These are phyloP conservation scores for Oxyria digyna DNA, from an alignment of 148 eudicot genomes.

Conservation along the genomic window DNA sequence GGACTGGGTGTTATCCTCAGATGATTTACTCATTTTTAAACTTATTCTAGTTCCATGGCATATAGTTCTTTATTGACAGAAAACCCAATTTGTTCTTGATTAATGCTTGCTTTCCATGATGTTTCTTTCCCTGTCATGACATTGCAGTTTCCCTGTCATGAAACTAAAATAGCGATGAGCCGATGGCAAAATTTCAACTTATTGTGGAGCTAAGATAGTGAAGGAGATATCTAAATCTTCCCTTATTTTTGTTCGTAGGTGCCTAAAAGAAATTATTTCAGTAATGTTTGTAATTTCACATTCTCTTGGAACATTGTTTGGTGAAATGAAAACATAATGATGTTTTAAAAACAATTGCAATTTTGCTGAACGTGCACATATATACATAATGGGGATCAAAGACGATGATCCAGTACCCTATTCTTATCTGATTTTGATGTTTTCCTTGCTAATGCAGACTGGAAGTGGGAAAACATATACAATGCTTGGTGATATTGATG, in stretches of 20 bases:
- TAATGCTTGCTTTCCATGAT: not conserved
- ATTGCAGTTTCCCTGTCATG: no score
- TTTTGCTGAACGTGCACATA: no score
- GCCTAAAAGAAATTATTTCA: no score
- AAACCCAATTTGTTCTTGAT: not conserved
- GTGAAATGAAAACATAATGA: no score
- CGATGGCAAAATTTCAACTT: no score
- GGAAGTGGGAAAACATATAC: constrained; percentile 98
- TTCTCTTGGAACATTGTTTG: no score
- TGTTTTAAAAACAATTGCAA: no score
- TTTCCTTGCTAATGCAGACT: constrained; percentile 37
- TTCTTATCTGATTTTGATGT: not conserved
- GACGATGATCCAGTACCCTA: not conserved
- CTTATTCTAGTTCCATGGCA: not conserved
- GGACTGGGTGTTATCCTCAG: constrained; percentile 59
- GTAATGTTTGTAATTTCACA: no score
- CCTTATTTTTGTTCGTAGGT: not conserved
- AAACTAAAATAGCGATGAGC: no score
- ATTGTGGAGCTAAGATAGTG: not conserved
- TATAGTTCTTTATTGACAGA: not conserved
- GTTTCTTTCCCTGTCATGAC: not conserved
- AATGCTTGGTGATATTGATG: constrained; percentile 95
- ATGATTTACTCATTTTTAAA: not conserved
- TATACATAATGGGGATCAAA: not conserved
- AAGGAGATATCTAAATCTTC: not conserved